phyloP scores from a whole-genome alignment of 208 protist species.

The Acanthamoeba healyi region DNA sequence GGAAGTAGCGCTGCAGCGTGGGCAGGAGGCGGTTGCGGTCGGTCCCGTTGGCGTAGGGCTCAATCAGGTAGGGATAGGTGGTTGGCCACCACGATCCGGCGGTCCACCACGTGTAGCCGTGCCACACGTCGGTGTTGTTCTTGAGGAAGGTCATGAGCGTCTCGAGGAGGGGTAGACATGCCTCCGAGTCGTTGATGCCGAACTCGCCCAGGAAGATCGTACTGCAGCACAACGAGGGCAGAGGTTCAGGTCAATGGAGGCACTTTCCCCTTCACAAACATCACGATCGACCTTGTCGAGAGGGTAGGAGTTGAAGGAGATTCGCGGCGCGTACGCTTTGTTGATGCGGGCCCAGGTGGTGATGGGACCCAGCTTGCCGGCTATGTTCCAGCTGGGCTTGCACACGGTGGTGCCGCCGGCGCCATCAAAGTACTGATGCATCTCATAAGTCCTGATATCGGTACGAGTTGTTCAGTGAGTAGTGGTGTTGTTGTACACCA shows the following conservation, averaged over 20 bases:
- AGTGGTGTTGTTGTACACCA: background rate
- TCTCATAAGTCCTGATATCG: background rate
- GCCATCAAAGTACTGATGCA: constrained; percentile 37
- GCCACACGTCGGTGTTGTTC: constrained; percentile 2
- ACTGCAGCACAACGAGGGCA: too few relatives aligned
- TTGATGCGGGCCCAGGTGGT: background rate
- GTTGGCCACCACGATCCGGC: background rate
- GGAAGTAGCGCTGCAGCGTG: background rate
- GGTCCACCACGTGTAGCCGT: background rate
- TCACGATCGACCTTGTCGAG: too few relatives aligned
- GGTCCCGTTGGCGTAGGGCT: background rate
- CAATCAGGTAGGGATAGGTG: background rate
- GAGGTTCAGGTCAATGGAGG: too few relatives aligned
- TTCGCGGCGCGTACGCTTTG: background rate
- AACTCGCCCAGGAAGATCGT: background rate
- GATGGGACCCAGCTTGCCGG: background rate
- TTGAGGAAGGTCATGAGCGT: background rate
- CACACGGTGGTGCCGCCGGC: background rate
- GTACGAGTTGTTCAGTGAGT: background rate
- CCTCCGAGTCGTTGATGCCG: background rate
- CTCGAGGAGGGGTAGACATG: background rate
- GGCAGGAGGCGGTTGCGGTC: background rate
- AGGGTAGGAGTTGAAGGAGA: too few relatives aligned
- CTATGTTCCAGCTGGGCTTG: background rate
- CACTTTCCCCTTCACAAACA: background rate